phyloP scores from a whole-genome alignment of 1,284 basidiomycete species.

The Cutaneotrichosporon curvatum region DNA sequence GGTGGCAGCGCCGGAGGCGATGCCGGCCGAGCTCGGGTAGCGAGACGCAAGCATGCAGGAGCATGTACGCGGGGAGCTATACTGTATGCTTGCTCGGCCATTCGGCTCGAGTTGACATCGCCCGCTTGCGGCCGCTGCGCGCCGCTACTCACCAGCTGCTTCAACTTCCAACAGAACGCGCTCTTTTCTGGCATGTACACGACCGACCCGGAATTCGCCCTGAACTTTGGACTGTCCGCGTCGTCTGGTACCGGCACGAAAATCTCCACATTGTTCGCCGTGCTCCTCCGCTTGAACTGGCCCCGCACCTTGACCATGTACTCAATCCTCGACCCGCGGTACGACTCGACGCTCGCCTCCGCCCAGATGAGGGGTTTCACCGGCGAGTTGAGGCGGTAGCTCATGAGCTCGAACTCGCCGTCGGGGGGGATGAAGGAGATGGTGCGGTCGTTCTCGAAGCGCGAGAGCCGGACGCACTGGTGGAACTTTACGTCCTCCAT shows the following conservation, averaged over 20 bases:
- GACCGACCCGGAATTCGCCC: constrained; percentile 66
- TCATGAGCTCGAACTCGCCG: constrained; percentile 98
- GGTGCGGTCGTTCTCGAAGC: constrained; percentile 98
- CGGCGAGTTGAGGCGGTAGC: constrained; percentile 87
- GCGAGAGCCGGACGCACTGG: constrained; percentile 97
- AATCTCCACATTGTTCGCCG: constrained; percentile 97
- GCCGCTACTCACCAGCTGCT: constrained; percentile 53
- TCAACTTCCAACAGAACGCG: constrained; percentile 97
- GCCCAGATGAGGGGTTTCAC: constrained; percentile 99
- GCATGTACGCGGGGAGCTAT: no score
- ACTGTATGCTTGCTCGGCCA: no score
- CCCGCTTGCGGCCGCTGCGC: no score
- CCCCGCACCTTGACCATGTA: constrained; percentile 98
- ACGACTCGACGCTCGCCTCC: constrained; percentile 91
- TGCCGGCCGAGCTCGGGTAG: no score
- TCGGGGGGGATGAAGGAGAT: constrained; percentile 99
- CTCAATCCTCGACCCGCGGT: constrained; percentile 87
- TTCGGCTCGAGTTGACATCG: no score
- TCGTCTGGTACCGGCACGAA: constrained; percentile 98
- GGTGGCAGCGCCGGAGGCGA: no score
- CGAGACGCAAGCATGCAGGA: no score
- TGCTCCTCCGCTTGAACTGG: constrained; percentile 93
- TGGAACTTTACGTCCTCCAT: constrained; percentile 99
- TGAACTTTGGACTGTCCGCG: constrained; percentile 93
- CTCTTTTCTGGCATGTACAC: constrained; percentile 94